phyloP scores from a whole-genome alignment of 768 basidiomycete genomes.

The Rhizopogon rudus region DNA sequence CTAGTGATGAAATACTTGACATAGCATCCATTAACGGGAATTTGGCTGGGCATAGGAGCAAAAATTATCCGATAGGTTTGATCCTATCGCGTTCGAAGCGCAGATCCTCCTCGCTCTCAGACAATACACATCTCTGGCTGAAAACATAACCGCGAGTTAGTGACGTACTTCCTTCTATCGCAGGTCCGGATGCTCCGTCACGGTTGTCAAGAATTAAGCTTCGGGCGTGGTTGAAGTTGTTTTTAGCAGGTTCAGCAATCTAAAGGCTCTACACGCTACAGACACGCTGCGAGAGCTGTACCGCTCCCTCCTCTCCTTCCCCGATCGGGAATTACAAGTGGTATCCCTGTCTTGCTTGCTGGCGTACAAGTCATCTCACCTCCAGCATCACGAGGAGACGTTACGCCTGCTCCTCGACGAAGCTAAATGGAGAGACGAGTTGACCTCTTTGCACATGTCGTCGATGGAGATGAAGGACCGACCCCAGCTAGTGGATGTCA shows the following conservation, averaged over 20 bases:
- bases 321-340: constrained; percentile 74
- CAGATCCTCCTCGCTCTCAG: constrained; percentile 72
- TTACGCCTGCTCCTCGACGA: constrained; percentile 76
- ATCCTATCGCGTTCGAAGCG: constrained; percentile 68
- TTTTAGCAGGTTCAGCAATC: constrained; percentile 89
- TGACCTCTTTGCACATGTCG: constrained; percentile 64
- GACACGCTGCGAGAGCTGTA: constrained; percentile 64
- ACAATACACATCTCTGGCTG: constrained; percentile 66
- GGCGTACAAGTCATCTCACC: constrained; percentile 68
- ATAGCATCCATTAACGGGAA: too few species aligned
- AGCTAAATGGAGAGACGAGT: constrained; percentile 83
- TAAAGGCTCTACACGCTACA: constrained; percentile 78
- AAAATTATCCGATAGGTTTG: constrained; percentile 53
- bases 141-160: constrained; percentile 82
- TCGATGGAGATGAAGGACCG: constrained; percentile 55
- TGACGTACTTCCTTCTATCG: constrained; percentile 75
- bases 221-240: constrained; percentile 73
- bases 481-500: constrained; percentile 57
- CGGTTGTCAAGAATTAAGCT: constrained; percentile 60
- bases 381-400: constrained; percentile 53
- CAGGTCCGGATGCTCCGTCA: constrained; percentile 31
- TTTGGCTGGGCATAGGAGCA: constrained; percentile 29
- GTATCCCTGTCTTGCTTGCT: constrained; percentile 74
- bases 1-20: not conserved
- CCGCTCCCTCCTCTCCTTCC: constrained; percentile 73